Percentiles rank a stretch among this genome's conserved stretches.
Evolutionary conservation across 1,284 basidiomycete species (phyloP).

Genomic region (Marasmius fiardii): DNA sequence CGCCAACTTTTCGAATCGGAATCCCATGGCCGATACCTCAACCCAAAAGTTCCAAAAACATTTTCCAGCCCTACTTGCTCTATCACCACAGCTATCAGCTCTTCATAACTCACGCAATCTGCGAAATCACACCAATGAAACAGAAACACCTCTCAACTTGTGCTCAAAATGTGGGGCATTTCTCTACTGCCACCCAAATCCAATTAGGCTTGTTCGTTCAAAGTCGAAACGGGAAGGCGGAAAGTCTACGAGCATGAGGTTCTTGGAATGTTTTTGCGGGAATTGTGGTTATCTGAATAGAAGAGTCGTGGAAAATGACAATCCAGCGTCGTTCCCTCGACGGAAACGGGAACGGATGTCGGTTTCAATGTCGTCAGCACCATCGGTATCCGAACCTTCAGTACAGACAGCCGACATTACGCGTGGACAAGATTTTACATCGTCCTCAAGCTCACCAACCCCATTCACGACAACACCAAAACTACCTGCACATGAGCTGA

Average conservation of each 20-base stretch:
- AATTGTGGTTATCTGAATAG: conserved; percentile 12
- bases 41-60: conserved; percentile 46
- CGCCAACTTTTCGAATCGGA: not conserved
- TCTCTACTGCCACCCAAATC: conserved; percentile 1
- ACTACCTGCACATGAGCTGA: conserved; percentile 9
- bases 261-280: conserved; percentile 10
- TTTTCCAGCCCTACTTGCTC: conserved; percentile 45
- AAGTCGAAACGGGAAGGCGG: not conserved
- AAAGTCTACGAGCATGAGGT: not conserved
- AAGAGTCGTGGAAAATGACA: conserved; percentile 1
- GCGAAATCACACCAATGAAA: not conserved
- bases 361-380: not conserved
- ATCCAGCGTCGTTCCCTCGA: conserved; percentile 9
- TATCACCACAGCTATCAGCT: conserved; percentile 55
- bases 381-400: not conserved
- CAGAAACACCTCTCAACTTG: conserved; percentile 21
- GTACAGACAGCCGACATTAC: not conserved
- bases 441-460: too few relatives aligned
- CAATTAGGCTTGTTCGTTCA: conserved; percentile 8
- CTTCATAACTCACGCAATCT: conserved; percentile 36
- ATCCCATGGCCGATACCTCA: conserved; percentile 23
- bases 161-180: conserved; percentile 46
- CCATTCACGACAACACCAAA: conserved; percentile 8
- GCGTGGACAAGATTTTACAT: not conserved
- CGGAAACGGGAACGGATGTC: not conserved